A percentile compares a stretch with the other conserved stretches of the same genome.
Conservation (phyloP, 768 basidiomycete genomes). For the Strobilomyces dryophilus region DNA sequence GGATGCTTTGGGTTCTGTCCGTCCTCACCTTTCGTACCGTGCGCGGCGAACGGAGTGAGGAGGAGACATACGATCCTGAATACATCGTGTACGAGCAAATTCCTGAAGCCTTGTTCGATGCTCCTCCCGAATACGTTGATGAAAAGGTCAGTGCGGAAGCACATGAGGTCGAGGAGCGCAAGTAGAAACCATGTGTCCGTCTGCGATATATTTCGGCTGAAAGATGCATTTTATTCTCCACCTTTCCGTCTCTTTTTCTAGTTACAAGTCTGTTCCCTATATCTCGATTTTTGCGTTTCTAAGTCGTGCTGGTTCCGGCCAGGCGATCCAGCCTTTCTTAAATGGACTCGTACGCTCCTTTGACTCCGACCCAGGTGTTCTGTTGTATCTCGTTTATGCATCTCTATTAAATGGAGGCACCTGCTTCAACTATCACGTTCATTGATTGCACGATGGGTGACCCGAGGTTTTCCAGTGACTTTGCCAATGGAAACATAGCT, state of each 20-base stretch:
- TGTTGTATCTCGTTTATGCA: slow-evolving; percentile 13
- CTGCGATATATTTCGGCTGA: background rate
- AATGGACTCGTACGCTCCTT: slow-evolving; percentile 21
- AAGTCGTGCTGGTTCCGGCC: slow-evolving; percentile 1
- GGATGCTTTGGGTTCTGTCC: slow-evolving; percentile 74
- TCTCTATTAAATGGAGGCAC: background rate
- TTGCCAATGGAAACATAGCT: no score
- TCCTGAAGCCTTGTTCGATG: slow-evolving; percentile 43
- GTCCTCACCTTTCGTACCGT: slow-evolving; percentile 58
- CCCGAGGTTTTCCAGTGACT: no score
- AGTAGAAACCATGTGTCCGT: slow-evolving; percentile 10
- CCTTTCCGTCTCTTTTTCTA: background rate
- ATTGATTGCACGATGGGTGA: background rate
- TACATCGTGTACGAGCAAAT: slow-evolving; percentile 43
- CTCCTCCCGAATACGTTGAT: slow-evolving; percentile 58
- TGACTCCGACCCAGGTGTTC: slow-evolving; percentile 9
- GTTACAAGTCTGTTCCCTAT: slow-evolving; percentile 6
- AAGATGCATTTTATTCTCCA: background rate
- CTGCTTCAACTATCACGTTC: background rate
- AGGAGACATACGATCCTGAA: slow-evolving; percentile 38
- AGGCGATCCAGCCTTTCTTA: background rate
- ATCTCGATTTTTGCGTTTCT: slow-evolving; percentile 5
- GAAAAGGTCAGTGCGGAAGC: slow-evolving; percentile 41
- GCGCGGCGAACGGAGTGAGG: slow-evolving; percentile 42
- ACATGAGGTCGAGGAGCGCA: slow-evolving; percentile 9